Percentiles rank a stretch among this genome's conserved stretches.
phyloP scores from a whole-genome alignment of 2,329 filamentous ascomycete species.

The Gaeumannomyces sp. region DNA sequence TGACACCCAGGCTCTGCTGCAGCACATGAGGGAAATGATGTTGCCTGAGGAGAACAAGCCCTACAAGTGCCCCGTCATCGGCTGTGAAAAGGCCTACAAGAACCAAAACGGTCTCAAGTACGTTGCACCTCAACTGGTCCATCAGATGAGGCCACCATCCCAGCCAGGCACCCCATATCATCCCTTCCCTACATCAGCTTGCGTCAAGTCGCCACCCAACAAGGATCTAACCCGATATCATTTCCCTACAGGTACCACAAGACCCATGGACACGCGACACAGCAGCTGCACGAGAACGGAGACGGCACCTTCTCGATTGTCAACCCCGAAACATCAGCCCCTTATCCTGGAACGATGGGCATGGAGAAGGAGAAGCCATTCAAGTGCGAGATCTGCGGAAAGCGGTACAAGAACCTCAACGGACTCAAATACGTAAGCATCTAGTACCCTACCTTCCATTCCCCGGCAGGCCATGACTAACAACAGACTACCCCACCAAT shows the following conservation, averaged over 20 bases:
- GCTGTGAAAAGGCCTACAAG: conserved; percentile 98
- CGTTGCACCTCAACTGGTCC: conserved; percentile 20
- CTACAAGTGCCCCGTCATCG: conserved; percentile 95
- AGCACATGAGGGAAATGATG: conserved; percentile 52
- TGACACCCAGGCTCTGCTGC: conserved; percentile 55
- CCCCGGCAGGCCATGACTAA: background rate
- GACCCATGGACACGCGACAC: conserved; percentile 89
- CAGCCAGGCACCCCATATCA: background rate
- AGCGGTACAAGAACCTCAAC: conserved; percentile 98
- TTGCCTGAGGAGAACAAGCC: conserved; percentile 91
- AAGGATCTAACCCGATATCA: background rate
- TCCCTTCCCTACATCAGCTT: background rate
- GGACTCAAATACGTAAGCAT: conserved; percentile 82
- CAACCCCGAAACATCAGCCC: conserved; percentile 87
- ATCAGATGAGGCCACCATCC: background rate
- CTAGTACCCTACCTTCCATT: background rate
- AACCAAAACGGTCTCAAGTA: conserved; percentile 99
- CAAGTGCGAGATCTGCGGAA: conserved; percentile 92
- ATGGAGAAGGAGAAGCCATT: conserved; percentile 99
- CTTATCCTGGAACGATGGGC: conserved; percentile 92
- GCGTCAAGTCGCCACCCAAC: background rate
- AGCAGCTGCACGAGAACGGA: conserved; percentile 92
- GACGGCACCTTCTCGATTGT: conserved; percentile 98
- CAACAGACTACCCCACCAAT: conserved; percentile 7
- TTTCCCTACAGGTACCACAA: conserved; percentile 53